Evolutionary conservation across 2,329 filamentous ascomycete species (phyloP).

Genomic region (Exserohilum rostratum): DNA sequence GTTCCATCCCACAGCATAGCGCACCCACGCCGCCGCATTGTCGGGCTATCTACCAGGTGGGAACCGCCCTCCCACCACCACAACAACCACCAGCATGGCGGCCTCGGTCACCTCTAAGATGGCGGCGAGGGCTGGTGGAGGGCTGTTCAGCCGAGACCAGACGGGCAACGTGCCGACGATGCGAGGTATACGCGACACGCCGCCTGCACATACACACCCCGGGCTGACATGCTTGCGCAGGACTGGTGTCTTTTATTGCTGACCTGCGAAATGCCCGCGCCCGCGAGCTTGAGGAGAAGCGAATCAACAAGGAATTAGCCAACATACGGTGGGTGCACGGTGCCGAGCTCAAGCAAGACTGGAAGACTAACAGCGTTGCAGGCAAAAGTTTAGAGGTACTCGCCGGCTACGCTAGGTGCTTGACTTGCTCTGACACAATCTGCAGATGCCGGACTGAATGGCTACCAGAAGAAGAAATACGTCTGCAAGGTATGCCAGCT

Average conservation of each 20-base stretch:
- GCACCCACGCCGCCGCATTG: slow-evolving; percentile 31
- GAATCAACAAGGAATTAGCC: slow-evolving; percentile 98
- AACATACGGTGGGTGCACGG: slow-evolving; percentile 75
- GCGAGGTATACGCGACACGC: slow-evolving; percentile 40
- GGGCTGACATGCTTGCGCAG: slow-evolving; percentile 49
- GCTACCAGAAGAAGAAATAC: slow-evolving; percentile 99
- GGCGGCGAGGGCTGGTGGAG: slow-evolving; percentile 47
- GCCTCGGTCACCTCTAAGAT: slow-evolving; percentile 42
- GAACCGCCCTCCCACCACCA: slow-evolving; percentile 37
- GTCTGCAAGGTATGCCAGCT: slow-evolving; percentile 78
- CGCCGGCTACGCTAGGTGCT: not conserved
- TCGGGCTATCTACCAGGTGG: slow-evolving; percentile 37
- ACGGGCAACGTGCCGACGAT: slow-evolving; percentile 51
- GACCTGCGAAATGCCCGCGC: slow-evolving; percentile 94
- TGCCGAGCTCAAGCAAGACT: slow-evolving; percentile 6
- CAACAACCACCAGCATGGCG: slow-evolving; percentile 29
- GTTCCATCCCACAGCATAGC: slow-evolving; percentile 6
- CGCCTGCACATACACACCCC: not conserved
- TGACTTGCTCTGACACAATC: slow-evolving; percentile 19
- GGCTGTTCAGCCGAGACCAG: slow-evolving; percentile 51
- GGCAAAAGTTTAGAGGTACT: slow-evolving; percentile 89
- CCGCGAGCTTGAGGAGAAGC: slow-evolving; percentile 95
- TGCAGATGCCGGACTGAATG: slow-evolving; percentile 82
- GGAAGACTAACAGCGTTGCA: slow-evolving; percentile 44
- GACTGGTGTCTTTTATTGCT: slow-evolving; percentile 97